Evolutionary conservation across 1,284 basidiomycete genomes (phyloP).

Genomic region (Cryptococcus sp.): DNA sequence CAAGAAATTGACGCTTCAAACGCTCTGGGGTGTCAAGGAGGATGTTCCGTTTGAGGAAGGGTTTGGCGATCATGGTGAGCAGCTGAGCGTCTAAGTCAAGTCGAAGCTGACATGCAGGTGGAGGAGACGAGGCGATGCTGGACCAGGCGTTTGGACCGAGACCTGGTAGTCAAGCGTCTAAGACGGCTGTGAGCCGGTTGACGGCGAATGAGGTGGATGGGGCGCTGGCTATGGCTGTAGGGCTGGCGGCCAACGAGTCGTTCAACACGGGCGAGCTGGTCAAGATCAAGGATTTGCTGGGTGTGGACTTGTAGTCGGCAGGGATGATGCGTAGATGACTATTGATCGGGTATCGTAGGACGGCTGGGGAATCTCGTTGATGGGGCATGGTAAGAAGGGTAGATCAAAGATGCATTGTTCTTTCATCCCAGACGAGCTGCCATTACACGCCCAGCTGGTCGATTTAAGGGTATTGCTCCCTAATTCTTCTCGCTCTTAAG

Average conservation of each 20-base stretch:
- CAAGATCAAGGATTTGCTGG: conserved; percentile 38
- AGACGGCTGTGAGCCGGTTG: conserved; percentile 51
- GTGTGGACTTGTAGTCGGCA: conserved; percentile 15
- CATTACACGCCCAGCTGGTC: no score
- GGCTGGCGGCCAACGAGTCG: conserved; percentile 54
- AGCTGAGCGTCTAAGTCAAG: neutral
- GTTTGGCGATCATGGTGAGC: conserved; percentile 51
- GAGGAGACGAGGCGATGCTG: conserved; percentile 54
- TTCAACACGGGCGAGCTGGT: conserved; percentile 53
- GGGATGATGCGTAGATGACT: neutral
- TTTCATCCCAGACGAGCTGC: no score
- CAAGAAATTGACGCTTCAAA: conserved; percentile 51
- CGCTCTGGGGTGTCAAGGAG: conserved; percentile 50
- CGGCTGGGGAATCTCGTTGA: no score
- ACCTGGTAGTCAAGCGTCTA: conserved; percentile 46
- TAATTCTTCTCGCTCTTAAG: no score
- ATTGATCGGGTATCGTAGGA: no score
- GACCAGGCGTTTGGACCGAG: conserved; percentile 53
- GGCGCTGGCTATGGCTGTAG: conserved; percentile 53
- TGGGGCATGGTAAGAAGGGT: no score
- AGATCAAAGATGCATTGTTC: no score
- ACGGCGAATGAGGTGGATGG: conserved; percentile 54
- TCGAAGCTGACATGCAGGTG: conserved; percentile 21
- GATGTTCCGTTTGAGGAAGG: conserved; percentile 50
- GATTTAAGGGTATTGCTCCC: no score